Evolutionary conservation across 139 green algal species (phyloP).

Genomic region (Marvania coccoides): DNA sequence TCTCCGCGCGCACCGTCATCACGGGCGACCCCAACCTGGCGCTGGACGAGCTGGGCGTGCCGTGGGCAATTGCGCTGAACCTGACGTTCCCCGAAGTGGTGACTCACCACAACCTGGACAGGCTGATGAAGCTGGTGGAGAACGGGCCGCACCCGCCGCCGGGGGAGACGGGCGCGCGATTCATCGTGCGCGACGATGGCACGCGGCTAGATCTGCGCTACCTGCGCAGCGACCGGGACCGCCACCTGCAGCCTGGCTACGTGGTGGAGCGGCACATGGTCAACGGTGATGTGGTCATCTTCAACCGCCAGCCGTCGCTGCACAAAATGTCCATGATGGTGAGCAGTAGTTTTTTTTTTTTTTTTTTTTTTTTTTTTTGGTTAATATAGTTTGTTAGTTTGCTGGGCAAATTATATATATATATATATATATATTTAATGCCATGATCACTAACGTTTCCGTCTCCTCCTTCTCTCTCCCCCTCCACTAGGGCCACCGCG

Average conservation of each 20-base stretch:
- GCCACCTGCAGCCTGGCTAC: constrained; percentile 73
- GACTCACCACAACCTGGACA: constrained; percentile 72
- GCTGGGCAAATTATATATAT: too few relatives aligned
- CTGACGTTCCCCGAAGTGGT: constrained; percentile 96
- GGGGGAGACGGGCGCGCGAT: constrained; percentile 90
- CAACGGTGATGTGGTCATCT: constrained; percentile 95
- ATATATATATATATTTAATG: background rate
- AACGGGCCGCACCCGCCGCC: constrained; percentile 91
- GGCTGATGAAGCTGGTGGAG: constrained; percentile 85
- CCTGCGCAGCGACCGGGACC: constrained; percentile 48
- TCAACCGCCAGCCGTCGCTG: constrained; percentile 98
- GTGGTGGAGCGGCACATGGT: constrained; percentile 92
- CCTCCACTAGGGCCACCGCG: constrained; percentile 57
- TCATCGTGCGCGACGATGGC: constrained; percentile 93
- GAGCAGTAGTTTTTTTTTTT: too few relatives aligned
- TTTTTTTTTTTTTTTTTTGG: background rate
- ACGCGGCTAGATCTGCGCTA: constrained; percentile 87
- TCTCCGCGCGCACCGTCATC: constrained; percentile 95
- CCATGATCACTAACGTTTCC: background rate
- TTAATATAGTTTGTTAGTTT: too few relatives aligned
- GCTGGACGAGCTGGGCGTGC: constrained; percentile 97
- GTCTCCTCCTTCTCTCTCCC: background rate
- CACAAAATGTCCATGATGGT: constrained; percentile 99
- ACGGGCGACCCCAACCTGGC: constrained; percentile 93
- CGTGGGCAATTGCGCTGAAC: constrained; percentile 95